Conservation (phyloP, 768 basidiomycete genomes). For the Amanita inopinata region DNA sequence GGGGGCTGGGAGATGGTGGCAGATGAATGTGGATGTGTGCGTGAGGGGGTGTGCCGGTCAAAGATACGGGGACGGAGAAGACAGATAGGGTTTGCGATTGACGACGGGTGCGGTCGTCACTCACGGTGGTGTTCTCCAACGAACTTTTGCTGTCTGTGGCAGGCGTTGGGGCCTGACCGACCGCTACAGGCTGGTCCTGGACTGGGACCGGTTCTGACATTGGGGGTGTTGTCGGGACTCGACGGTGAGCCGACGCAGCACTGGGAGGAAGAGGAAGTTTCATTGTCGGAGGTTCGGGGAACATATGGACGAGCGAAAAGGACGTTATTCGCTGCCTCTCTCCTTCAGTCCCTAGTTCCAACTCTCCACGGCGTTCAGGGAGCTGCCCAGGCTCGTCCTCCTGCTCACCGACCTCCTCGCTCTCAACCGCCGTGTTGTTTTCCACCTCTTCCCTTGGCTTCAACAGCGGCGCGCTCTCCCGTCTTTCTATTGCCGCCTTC, state of each 20-base stretch:
- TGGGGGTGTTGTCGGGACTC: background rate
- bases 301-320: constrained; percentile 7
- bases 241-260: background rate
- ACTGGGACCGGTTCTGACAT: background rate
- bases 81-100: too few species aligned
- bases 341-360: background rate
- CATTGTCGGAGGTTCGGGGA: constrained; percentile 5
- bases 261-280: background rate
- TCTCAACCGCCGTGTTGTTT: background rate
- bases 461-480: too few species aligned
- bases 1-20: too few species aligned
- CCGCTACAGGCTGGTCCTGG: too few species aligned
- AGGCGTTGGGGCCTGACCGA: too few species aligned
- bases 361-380: background rate
- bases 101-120: too few species aligned
- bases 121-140: too few species aligned
- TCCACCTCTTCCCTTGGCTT: background rate
- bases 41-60: too few species aligned
- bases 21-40: too few species aligned
- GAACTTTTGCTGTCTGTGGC: too few species aligned
- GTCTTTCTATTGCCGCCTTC: background rate
- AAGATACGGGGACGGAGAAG: too few species aligned
- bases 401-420: background rate
- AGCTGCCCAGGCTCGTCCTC: background rate
- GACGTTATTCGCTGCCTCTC: constrained; percentile 2